These are phyloP conservation scores for Alternaria sp. DNA, from an alignment of 2,329 filamentous ascomycete species.

Conservation along the genomic window DNA sequence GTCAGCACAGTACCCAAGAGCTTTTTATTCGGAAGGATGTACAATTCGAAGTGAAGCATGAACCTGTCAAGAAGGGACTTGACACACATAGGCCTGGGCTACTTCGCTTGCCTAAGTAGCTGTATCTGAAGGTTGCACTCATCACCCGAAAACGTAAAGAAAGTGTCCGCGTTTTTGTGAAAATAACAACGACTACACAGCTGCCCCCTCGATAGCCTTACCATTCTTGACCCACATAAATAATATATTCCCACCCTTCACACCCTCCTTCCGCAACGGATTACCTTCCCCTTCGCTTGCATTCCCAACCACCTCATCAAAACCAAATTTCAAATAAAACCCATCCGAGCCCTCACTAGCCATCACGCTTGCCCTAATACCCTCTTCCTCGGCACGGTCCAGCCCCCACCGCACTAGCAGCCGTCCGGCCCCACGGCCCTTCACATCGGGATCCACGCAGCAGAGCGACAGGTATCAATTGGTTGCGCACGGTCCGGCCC, in stretches of 20 bases:
- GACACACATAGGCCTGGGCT: neutral
- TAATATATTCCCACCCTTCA: constrained; percentile 43
- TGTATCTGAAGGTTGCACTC: neutral
- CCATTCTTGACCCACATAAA: constrained; percentile 29
- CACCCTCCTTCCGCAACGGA: constrained; percentile 28
- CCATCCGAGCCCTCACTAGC: constrained; percentile 47
- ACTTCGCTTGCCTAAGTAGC: neutral
- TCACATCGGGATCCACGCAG: constrained; percentile 50
- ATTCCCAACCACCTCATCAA: constrained; percentile 39
- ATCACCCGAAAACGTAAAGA: too few species aligned
- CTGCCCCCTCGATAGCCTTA: too few species aligned
- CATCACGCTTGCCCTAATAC: constrained; percentile 47
- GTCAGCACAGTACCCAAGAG: constrained; percentile 31
- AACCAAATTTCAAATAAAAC: too few species aligned
- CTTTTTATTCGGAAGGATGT: constrained; percentile 32
- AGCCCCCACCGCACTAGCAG: constrained; percentile 54
- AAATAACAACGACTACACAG: too few species aligned
- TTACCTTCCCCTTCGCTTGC: constrained; percentile 43
- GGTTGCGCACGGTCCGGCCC: neutral
- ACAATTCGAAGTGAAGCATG: constrained; percentile 23
- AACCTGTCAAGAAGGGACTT: neutral
- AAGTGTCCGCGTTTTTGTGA: too few species aligned
- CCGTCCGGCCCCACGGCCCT: constrained; percentile 48
- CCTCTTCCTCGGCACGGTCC: constrained; percentile 45
- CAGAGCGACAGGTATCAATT: constrained; percentile 18